Evolutionary conservation across 208 protist genomes (phyloP).

Genomic region (Leishmania tarentolae): DNA sequence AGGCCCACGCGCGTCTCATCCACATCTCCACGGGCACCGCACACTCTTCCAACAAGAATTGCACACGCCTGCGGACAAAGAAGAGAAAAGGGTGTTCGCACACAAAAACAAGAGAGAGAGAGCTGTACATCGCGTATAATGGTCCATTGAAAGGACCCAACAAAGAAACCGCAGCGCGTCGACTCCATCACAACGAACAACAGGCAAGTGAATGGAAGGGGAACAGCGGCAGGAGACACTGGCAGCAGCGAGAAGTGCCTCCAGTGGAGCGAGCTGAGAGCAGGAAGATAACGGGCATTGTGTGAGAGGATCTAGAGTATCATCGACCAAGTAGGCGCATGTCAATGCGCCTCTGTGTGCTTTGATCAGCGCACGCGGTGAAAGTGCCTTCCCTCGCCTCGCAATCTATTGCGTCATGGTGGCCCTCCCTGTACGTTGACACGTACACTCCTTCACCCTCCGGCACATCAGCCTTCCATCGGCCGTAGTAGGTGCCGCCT

Average conservation of each 20-base stretch:
- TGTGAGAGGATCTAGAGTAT: not conserved
- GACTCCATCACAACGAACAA: not conserved
- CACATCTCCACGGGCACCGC: not conserved
- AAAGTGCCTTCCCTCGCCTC: slow-evolving; percentile 25
- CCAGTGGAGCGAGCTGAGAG: not conserved
- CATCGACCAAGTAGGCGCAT: slow-evolving; percentile 18
- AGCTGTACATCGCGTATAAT: not conserved
- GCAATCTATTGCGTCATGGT: slow-evolving; percentile 27
- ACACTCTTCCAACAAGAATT: not conserved
- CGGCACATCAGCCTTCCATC: slow-evolving; percentile 62
- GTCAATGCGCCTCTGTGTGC: slow-evolving; percentile 24
- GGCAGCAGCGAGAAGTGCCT: not conserved
- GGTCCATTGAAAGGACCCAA: not conserved
- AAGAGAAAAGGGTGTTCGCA: not conserved
- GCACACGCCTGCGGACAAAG: not conserved
- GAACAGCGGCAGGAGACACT: not conserved
- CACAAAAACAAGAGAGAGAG: not conserved
- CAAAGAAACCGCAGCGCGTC: not conserved
- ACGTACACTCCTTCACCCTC: slow-evolving; percentile 52
- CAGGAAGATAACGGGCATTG: not conserved
- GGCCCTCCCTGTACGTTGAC: slow-evolving; percentile 7
- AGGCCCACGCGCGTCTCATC: not conserved
- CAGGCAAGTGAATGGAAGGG: too few species aligned
- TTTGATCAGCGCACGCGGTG: slow-evolving; percentile 14
- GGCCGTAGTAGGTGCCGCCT: slow-evolving; percentile 44